A percentile compares a stretch with the other conserved stretches of the same genome.
Conservation (phyloP, 176 grass and related monocot genomes). For the Themeda triandra region DNA sequence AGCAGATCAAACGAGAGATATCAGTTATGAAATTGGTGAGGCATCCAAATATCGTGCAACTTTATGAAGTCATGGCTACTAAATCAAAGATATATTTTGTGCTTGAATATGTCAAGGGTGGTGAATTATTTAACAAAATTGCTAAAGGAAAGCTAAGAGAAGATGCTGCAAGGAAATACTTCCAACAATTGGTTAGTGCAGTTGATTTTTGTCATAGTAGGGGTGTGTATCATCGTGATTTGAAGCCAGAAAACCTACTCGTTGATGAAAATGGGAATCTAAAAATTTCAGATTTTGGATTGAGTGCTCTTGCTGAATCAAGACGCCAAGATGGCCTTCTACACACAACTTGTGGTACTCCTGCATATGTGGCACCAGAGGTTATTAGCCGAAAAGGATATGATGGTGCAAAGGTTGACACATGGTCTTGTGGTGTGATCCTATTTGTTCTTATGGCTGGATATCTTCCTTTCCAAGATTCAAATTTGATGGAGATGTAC, state of each 20-base stretch:
- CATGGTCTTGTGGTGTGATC: slow-evolving; percentile 55
- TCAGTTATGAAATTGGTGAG: slow-evolving; percentile 30
- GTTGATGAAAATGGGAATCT: slow-evolving; percentile 47
- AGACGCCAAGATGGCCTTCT: slow-evolving; percentile 47
- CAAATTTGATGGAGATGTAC: slow-evolving; percentile 53
- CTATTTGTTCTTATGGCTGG: slow-evolving; percentile 51
- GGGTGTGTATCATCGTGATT: slow-evolving; percentile 56
- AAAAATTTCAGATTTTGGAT: slow-evolving; percentile 59
- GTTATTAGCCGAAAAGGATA: slow-evolving; percentile 47
- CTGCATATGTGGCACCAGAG: slow-evolving; percentile 56
- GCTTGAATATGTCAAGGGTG: slow-evolving; percentile 42
- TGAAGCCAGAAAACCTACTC: slow-evolving; percentile 59
- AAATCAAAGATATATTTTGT: slow-evolving; percentile 44
- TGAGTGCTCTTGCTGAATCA: slow-evolving; percentile 51
- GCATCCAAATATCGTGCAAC: slow-evolving; percentile 35
- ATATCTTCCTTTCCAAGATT: slow-evolving; percentile 45
- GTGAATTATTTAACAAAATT: slow-evolving; percentile 41
- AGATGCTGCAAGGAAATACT: slow-evolving; percentile 37
- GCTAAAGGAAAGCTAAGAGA: slow-evolving; percentile 41
- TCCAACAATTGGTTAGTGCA: slow-evolving; percentile 49
- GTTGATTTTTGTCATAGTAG: slow-evolving; percentile 63
- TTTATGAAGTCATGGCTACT: slow-evolving; percentile 52
- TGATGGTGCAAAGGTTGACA: slow-evolving; percentile 58
- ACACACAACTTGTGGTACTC: slow-evolving; percentile 54
- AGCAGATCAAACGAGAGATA: slow-evolving; percentile 43